A percentile compares a stretch with the other conserved stretches of the same genome.
phyloP scores from a whole-genome alignment of 2,329 filamentous ascomycete species.

The Colletotrichum camelliae region DNA sequence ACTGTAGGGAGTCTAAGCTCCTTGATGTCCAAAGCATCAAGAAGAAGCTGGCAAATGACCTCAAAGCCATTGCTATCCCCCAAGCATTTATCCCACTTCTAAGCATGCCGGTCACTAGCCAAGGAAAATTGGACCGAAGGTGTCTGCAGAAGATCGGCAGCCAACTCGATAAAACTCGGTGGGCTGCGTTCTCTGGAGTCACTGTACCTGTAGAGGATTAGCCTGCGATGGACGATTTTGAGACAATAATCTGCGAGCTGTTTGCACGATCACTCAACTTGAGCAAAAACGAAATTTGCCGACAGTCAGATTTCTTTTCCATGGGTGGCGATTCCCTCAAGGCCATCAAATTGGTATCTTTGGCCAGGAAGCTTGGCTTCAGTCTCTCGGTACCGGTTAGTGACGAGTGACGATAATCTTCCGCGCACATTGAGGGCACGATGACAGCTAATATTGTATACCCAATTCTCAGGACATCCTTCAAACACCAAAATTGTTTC shows the following conservation, averaged over 20 bases:
- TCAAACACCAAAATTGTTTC: fast-evolving
- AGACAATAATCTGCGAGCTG: neutral
- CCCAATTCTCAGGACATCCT: neutral
- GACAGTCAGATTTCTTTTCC: neutral
- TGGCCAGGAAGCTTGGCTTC: neutral
- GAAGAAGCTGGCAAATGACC: neutral
- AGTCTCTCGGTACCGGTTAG: neutral
- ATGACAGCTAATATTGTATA: neutral
- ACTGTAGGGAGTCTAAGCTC: neutral
- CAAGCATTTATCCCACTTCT: neutral
- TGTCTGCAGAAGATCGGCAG: neutral
- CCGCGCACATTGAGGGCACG: neutral
- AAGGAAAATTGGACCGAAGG: neutral
- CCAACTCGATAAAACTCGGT: neutral
- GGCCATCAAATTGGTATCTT: neutral
- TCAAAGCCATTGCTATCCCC: neutral
- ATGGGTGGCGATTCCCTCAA: neutral
- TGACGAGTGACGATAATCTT: neutral
- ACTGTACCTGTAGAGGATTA: neutral
- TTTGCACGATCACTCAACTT: neutral
- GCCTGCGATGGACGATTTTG: neutral
- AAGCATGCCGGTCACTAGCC: neutral
- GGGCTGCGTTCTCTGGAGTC: neutral
- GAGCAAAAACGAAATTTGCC: neutral
- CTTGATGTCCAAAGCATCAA: neutral